These are phyloP conservation scores for Strobilomyces dryophilus DNA, from an alignment of 768 basidiomycete species.

Conservation along the genomic window DNA sequence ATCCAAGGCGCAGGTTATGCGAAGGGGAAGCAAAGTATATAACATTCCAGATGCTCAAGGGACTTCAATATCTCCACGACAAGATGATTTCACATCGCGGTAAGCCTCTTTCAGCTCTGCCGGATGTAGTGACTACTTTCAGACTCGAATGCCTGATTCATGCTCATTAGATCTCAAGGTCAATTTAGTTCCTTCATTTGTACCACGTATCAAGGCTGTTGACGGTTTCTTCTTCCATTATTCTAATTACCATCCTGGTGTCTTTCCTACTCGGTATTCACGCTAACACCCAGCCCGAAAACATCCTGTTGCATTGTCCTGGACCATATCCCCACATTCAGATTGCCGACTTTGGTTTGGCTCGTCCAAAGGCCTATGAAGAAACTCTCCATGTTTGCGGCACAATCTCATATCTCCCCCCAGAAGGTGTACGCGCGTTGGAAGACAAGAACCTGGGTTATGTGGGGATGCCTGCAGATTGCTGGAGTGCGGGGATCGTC, in stretches of 20 bases:
- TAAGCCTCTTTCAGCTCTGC: constrained; percentile 25
- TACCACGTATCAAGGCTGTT: neutral
- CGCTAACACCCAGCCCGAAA: constrained; percentile 60
- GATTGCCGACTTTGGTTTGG: constrained; percentile 85
- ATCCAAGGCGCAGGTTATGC: constrained; percentile 52
- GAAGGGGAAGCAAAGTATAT: constrained; percentile 85
- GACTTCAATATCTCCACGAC: constrained; percentile 66
- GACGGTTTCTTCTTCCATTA: neutral
- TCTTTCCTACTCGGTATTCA: neutral
- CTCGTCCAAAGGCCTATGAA: constrained; percentile 73
- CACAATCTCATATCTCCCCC: constrained; percentile 83
- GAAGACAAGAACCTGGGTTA: constrained; percentile 73
- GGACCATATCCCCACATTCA: constrained; percentile 82
- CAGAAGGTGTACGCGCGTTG: constrained; percentile 77
- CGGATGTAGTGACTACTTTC: neutral
- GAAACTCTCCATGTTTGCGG: constrained; percentile 84
- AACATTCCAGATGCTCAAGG: constrained; percentile 74
- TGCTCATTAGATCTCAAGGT: constrained; percentile 60
- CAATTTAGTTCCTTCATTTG: constrained; percentile 1
- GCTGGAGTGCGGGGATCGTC: constrained; percentile 83
- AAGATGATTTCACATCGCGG: constrained; percentile 77
- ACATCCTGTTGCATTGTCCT: constrained; percentile 73
- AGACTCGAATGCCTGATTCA: constrained; percentile 1
- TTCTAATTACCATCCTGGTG: neutral
- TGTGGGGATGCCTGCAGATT: constrained; percentile 81